Evolutionary conservation across 1,284 basidiomycete species (phyloP).

Genomic region (Peniophora sp.): DNA sequence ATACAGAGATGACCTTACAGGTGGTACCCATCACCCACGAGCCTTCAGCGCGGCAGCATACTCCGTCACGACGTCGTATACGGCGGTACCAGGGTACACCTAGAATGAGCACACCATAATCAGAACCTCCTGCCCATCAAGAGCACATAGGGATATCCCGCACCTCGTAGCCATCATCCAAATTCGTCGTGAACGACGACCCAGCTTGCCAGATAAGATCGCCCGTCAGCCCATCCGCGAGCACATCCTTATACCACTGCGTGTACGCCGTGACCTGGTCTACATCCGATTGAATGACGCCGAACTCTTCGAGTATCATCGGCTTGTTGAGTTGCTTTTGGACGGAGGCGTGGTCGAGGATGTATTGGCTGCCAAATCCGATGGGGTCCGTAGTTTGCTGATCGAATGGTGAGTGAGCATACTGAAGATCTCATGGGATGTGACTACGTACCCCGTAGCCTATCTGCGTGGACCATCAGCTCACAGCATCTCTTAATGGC

Average conservation of each 20-base stretch:
- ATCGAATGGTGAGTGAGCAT: no score
- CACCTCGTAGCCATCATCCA: conserved; percentile 30
- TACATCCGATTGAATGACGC: conserved; percentile 13
- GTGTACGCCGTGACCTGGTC: conserved; percentile 40
- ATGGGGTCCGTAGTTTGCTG: conserved; percentile 4
- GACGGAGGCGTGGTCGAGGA: conserved; percentile 45
- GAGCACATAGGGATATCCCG: conserved; percentile 1
- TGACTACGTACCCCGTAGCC: no score
- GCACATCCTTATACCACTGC: conserved; percentile 41
- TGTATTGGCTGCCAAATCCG: conserved; percentile 37
- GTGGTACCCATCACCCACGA: conserved; percentile 13
- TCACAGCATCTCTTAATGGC: no score
- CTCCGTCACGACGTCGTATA: conserved; percentile 18
- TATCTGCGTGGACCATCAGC: no score
- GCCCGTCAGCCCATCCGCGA: conserved; percentile 46
- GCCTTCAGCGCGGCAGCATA: conserved; percentile 22
- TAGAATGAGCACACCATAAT: conserved; percentile 3
- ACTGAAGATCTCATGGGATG: no score
- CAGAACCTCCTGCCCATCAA: not conserved
- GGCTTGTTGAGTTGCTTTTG: conserved; percentile 47
- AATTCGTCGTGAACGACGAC: conserved; percentile 23
- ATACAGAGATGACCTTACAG: no score
- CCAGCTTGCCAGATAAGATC: conserved; percentile 52
- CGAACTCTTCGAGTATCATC: conserved; percentile 33
- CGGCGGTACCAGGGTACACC: conserved; percentile 23